Evolutionary conservation across 1,284 basidiomycete genomes (phyloP).

Genomic region (Cerrena zonata): DNA sequence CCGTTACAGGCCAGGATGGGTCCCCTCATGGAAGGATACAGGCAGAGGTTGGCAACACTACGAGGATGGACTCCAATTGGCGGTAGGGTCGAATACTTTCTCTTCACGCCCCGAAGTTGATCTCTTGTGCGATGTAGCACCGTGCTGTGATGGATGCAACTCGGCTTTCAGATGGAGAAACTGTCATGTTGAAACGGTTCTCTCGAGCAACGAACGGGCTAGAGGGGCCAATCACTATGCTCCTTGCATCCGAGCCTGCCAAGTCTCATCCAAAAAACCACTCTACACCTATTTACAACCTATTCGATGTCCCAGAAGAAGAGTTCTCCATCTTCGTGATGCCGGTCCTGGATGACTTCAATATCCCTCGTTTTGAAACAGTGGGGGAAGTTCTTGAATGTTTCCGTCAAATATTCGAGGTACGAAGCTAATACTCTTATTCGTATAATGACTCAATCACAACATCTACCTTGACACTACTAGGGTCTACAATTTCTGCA

Average conservation of each 20-base stretch:
- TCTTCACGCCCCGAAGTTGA: background rate
- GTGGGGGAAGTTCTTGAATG: slow-evolving; percentile 3
- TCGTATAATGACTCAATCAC: too few relatives aligned
- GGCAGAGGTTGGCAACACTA: slow-evolving; percentile 7
- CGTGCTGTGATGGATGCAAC: slow-evolving; percentile 9
- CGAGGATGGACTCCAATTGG: slow-evolving; percentile 5
- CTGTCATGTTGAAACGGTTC: slow-evolving; percentile 19
- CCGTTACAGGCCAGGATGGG: slow-evolving; percentile 15
- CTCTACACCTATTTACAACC: background rate
- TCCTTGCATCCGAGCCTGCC: background rate
- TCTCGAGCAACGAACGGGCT: slow-evolving; percentile 5
- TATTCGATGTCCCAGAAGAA: background rate
- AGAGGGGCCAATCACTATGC: background rate
- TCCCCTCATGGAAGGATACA: slow-evolving; percentile 13
- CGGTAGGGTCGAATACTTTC: slow-evolving; percentile 2
- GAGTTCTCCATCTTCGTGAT: slow-evolving; percentile 1
- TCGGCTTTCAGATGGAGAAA: slow-evolving; percentile 8
- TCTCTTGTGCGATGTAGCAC: background rate
- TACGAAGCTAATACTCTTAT: background rate
- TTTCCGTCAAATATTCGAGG: slow-evolving; percentile 6
- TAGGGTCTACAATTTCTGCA: slow-evolving; percentile 24
- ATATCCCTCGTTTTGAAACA: background rate
- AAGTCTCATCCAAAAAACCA: background rate
- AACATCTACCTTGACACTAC: background rate
- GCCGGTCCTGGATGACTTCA: background rate